phyloP scores from a whole-genome alignment of 495 filamentous ascomycete species.

The Amorphotheca resinae region DNA sequence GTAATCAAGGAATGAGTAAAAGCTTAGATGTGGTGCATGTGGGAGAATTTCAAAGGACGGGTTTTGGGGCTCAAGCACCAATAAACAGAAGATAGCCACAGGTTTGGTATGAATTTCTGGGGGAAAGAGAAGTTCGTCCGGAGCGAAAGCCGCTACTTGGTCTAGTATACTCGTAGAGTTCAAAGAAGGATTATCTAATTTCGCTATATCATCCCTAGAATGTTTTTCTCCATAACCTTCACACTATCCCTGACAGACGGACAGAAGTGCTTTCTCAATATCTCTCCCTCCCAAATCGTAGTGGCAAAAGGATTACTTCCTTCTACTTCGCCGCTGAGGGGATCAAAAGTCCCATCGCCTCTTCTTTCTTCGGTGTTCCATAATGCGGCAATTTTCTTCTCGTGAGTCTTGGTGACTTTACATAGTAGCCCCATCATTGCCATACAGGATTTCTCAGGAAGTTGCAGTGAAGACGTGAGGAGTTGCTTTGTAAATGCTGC shows the following conservation, averaged over 20 bases:
- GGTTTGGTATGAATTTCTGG: too few relatives aligned
- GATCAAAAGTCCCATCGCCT: conserved; percentile 50
- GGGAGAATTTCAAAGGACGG: too few relatives aligned
- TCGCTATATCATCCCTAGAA: conserved; percentile 19
- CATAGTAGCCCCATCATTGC: conserved; percentile 63
- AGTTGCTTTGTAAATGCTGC: conserved; percentile 91
- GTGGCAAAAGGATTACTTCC: conserved; percentile 78
- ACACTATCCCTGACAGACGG: conserved; percentile 74
- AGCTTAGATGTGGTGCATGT: too few relatives aligned
- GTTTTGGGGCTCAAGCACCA: too few relatives aligned
- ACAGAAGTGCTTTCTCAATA: conserved; percentile 73
- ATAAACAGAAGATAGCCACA: too few relatives aligned
- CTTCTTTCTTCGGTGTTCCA: conserved; percentile 87
- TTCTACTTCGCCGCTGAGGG: conserved; percentile 51
- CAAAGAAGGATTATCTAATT: neutral
- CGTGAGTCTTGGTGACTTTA: conserved; percentile 61
- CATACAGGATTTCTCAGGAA: conserved; percentile 76
- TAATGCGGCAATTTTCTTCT: conserved; percentile 52
- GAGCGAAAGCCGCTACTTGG: too few relatives aligned
- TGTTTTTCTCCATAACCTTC: conserved; percentile 54
- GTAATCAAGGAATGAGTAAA: too few relatives aligned
- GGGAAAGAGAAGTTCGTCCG: too few relatives aligned
- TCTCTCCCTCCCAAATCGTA: conserved; percentile 87
- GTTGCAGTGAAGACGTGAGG: conserved; percentile 64
- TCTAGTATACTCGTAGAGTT: neutral